Evolutionary conservation across 768 basidiomycete species (phyloP).

Genomic region (Bullera alba): DNA sequence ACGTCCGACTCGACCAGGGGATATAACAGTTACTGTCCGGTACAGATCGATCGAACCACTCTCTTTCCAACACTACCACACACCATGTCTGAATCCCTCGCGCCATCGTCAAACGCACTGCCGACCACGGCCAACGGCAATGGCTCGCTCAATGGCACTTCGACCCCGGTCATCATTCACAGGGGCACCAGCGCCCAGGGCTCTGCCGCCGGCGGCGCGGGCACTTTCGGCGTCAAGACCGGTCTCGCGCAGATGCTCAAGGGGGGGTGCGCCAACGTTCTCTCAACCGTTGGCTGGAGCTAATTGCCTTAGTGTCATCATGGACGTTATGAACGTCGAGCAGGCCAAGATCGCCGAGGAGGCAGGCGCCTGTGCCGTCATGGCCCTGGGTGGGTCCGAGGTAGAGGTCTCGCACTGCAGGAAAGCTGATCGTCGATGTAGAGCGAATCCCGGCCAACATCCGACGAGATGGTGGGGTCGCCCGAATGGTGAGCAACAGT

Average conservation of each 20-base stretch:
- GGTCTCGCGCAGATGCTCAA: slow-evolving; percentile 97
- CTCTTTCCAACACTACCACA: neutral
- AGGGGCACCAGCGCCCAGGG: slow-evolving; percentile 14
- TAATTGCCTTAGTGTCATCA: slow-evolving; percentile 47
- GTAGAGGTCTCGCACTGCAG: neutral
- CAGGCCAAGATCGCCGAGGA: slow-evolving; percentile 91
- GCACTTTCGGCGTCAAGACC: slow-evolving; percentile 61
- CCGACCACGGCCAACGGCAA: slow-evolving; percentile 23
- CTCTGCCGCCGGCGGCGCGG: slow-evolving; percentile 20
- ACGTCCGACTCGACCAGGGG: too few relatives aligned
- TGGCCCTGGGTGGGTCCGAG: slow-evolving; percentile 51
- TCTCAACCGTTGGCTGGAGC: neutral
- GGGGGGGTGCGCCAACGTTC: slow-evolving; percentile 31
- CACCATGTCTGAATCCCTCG: slow-evolving; percentile 30
- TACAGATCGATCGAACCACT: too few relatives aligned
- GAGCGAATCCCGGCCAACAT: slow-evolving; percentile 55
- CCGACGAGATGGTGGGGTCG: slow-evolving; percentile 82
- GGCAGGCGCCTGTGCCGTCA: slow-evolving; percentile 94
- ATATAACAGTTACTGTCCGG: too few relatives aligned
- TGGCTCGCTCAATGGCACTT: slow-evolving; percentile 20
- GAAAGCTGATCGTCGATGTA: neutral
- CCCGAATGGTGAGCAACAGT: slow-evolving; percentile 71
- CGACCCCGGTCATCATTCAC: slow-evolving; percentile 25
- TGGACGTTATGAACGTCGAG: slow-evolving; percentile 64
- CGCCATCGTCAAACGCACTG: slow-evolving; percentile 27